Base-by-base conservation (phyloP, 2,329 filamentous ascomycete species). In the Zelopaecilomyces penicillatus region DNA sequence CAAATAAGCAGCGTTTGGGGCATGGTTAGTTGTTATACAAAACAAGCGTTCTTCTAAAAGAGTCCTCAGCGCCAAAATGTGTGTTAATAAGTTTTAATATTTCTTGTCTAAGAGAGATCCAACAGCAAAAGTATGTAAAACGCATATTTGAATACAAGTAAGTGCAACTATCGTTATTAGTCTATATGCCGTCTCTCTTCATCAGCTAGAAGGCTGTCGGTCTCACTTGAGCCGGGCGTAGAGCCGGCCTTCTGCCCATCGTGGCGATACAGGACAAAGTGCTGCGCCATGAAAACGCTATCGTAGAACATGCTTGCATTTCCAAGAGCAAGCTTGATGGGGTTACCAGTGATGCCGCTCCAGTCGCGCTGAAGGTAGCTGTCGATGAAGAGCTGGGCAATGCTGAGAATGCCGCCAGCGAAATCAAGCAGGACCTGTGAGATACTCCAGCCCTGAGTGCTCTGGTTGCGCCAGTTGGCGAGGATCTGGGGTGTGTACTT, bases 401-500 rank as follows among this genome's bases (percentile, higher is more conserved):
- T 74, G 48, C 87, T 95, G 41, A 97, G 69, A 12, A 93, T 60
- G 32, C 91, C 89, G 33, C 93, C 93, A 1, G 73, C 69, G 48
- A 95, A 75, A 61, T 97, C 93, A 7, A 96, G 74, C 39, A 95
- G 68, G 55, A 96, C 90, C 61, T 88, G 83, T 49, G 70, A 70
- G 52, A 96, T 96, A 56, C 80, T 85, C 89, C 91, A 97, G 33
- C 93, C 93, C 19, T 76, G 67, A 1, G 93, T 97, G 45, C 87
- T 94, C 60, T 83, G 78, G 57, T 91, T 88, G 56, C 82, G 80
- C 62, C 84, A 89, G 69, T 97, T 97, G 54, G 84, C 74, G 57
- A 85, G 73, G 33, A 86, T 80, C 70, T 95, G 89, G 5, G 93
- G 93, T 39, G 87, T 82, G 66, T 96, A 97, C 68, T 98, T 98